These are phyloP conservation scores for Kernera saxatilis DNA, from an alignment of 345 rosid species.

Conservation along the genomic window DNA sequence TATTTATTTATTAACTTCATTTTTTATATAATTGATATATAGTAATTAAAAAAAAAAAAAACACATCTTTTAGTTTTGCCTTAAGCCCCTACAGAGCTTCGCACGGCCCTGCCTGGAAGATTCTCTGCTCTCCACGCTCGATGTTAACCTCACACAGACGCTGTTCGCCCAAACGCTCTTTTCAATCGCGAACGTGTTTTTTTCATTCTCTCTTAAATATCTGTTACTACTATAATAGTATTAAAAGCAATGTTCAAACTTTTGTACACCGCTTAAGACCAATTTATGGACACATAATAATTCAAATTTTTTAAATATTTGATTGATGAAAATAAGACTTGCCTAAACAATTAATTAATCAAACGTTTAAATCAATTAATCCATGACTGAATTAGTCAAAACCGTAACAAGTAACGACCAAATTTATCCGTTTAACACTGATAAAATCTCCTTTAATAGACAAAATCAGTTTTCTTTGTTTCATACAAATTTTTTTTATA, in stretches of 20 bases:
- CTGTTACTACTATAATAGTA: neutral
- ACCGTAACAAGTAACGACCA: constrained; percentile 22
- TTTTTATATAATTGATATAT: no score
- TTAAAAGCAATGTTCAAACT: neutral
- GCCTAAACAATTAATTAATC: neutral
- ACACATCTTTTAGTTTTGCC: no score
- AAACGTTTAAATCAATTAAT: constrained; percentile 5
- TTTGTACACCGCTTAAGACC: neutral
- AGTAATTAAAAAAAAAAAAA: no score
- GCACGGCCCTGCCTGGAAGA: constrained; percentile 59
- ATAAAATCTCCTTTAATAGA: constrained; percentile 1
- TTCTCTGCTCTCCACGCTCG: constrained; percentile 42
- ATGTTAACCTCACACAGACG: constrained; percentile 44
- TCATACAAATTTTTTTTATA: no score
- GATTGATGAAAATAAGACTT: neutral
- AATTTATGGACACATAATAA: neutral
- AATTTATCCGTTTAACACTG: constrained; percentile 14
- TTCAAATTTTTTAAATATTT: neutral
- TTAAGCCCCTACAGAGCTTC: no score
- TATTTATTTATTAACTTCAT: no score
- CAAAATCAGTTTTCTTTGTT: constrained; percentile 20
- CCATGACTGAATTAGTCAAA: constrained; percentile 29
- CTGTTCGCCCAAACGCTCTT: constrained; percentile 14
- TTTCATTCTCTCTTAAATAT: neutral
- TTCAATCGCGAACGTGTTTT: constrained; percentile 4